Base-by-base conservation (phyloP, 2,329 filamentous ascomycete genomes). In the Ophiostoma himal-ulmi region DNA sequence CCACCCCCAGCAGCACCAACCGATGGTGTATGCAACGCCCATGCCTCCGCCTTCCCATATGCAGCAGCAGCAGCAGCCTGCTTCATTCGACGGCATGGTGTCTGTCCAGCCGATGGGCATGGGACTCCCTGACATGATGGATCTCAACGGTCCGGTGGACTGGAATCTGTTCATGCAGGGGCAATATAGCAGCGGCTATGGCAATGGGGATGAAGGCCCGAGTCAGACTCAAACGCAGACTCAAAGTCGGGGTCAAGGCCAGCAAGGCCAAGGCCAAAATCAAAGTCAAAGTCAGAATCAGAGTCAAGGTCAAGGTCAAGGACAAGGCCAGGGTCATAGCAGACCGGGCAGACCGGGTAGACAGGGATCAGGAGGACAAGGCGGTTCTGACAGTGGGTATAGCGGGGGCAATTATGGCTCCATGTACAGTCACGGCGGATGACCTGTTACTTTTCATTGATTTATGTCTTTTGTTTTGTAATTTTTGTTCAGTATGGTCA, bases 151-250 rank as follows among this genome's bases (percentile, higher is more conserved):
- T 14, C 73, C 81, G 39, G 82, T 85, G 82, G 82, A 85, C 74
- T 85, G 83, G 83, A 81, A 79, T 37, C 82, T 81, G 52, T 76
- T 84, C 68, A 78, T 84, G 75, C 80, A 83, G 52, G 70, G 70
- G 77, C 71, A 72, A 69, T 82, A 82, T 70, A 60, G 52, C 44
- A 44, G 41, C 7, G 68, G 26, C 70, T 65, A 65, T 14, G 67
- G 57, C n/a, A 48, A 48, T 34, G 68, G 34, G 14, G 66, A 17
- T 8, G 62, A 20, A 7, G 64, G 17, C 17, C 44, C 44, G 44
- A n/a, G 5, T 20, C 17, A 17, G 44, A 7, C 44, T 48, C 44
- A 48, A 20, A 1, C 44, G 7, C 44, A 48, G 6, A 6, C 44
- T n/a, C 44, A 48, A 48, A 20, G 17, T 7, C 44, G 6, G 7